Evolutionary conservation across 345 rosid genomes (phyloP).

Genomic region (Arabidopsis thaliana): DNA sequence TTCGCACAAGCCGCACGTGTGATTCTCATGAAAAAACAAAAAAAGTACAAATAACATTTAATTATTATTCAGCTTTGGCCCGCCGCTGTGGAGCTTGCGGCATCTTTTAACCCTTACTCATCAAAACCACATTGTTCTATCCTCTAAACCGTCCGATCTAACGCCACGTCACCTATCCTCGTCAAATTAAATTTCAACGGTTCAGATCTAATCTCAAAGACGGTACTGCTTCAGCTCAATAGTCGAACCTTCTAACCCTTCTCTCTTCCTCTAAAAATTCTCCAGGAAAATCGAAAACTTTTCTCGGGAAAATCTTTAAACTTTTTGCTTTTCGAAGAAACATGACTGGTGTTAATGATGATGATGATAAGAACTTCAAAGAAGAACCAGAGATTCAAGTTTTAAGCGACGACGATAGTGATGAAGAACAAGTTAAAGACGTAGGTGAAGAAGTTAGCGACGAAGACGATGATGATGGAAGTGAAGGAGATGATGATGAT

Average conservation of each 20-base stretch:
- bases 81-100: slow-evolving; percentile 30
- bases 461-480: slow-evolving; percentile 52
- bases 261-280: slow-evolving; percentile 34
- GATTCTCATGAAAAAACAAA: not conserved
- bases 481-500: slow-evolving; percentile 51
- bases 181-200: slow-evolving; percentile 58
- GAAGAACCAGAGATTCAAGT: slow-evolving; percentile 47
- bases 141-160: slow-evolving; percentile 50
- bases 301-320: slow-evolving; percentile 27
- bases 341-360: slow-evolving; percentile 53
- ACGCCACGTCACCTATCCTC: slow-evolving; percentile 63
- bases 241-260: slow-evolving; percentile 52
- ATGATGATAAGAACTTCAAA: slow-evolving; percentile 52
- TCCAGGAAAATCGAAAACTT: slow-evolving; percentile 24
- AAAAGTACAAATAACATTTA: not conserved
- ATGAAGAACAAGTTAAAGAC: slow-evolving; percentile 47
- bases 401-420: slow-evolving; percentile 47
- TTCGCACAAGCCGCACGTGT: slow-evolving; percentile 40
- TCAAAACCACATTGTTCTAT: slow-evolving; percentile 48
- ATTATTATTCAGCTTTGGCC: slow-evolving; percentile 18
- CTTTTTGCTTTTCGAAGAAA: not conserved
- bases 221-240: slow-evolving; percentile 52
- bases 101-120: slow-evolving; percentile 37
- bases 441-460: slow-evolving; percentile 51
- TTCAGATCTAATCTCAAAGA: slow-evolving; percentile 58